Evolutionary conservation across 768 basidiomycete genomes (phyloP).

Genomic region (Sutorius australiensis): DNA sequence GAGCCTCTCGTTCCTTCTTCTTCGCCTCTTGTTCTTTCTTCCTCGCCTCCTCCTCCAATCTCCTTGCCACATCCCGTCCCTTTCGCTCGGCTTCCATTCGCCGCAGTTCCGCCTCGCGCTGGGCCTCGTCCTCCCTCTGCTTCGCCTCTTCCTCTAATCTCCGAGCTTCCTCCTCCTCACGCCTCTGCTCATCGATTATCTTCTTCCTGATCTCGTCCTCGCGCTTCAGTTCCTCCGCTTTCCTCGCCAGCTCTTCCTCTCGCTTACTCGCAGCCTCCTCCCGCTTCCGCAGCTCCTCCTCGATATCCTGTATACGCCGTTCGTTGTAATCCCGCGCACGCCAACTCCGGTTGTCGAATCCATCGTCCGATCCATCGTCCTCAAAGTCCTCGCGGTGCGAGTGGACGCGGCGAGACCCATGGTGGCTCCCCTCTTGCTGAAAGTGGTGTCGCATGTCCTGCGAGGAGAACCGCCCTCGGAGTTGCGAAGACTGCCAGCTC

Average conservation of each 20-base stretch:
- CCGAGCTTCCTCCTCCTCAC: slow-evolving; percentile 29
- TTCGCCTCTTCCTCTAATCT: slow-evolving; percentile 27
- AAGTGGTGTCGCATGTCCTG: slow-evolving; percentile 30
- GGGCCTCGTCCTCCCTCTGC: slow-evolving; percentile 20
- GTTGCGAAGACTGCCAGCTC: slow-evolving; percentile 30
- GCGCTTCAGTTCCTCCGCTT: slow-evolving; percentile 34
- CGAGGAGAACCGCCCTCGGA: slow-evolving; percentile 25
- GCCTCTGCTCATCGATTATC: slow-evolving; percentile 24
- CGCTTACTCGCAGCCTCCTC: slow-evolving; percentile 34
- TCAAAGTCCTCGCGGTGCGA: slow-evolving; percentile 29
- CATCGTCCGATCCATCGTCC: slow-evolving; percentile 30
- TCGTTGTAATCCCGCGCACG: slow-evolving; percentile 31
- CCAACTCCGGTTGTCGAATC: slow-evolving; percentile 30
- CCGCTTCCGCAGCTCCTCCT: slow-evolving; percentile 28
- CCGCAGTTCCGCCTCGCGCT: slow-evolving; percentile 27
- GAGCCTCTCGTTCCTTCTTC: slow-evolving; percentile 25
- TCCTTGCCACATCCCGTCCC: slow-evolving; percentile 23
- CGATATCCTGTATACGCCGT: slow-evolving; percentile 31
- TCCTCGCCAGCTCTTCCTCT: slow-evolving; percentile 33
- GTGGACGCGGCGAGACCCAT: slow-evolving; percentile 19
- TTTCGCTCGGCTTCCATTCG: slow-evolving; percentile 31
- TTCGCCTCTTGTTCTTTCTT: slow-evolving; percentile 27
- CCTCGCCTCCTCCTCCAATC: slow-evolving; percentile 22
- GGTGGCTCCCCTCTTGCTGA: slow-evolving; percentile 19
- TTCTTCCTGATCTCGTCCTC: slow-evolving; percentile 29